Evolutionary conservation across 306 rosid species (phyloP).

Genomic region (Hippophae tibetana): DNA sequence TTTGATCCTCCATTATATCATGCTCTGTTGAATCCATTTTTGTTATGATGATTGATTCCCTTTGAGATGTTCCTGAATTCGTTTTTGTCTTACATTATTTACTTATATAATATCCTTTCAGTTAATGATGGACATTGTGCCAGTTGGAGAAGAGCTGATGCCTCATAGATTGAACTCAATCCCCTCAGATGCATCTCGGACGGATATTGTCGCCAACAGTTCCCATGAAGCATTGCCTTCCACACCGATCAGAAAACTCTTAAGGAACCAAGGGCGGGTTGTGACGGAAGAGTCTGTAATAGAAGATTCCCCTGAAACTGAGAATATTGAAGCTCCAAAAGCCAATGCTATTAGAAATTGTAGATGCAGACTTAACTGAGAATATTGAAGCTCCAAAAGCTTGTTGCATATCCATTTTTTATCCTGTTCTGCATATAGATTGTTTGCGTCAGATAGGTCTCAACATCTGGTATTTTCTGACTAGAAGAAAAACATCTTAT

Average conservation of each 20-base stretch:
- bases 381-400: conserved; percentile 25
- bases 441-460: neutral
- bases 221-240: conserved; percentile 25
- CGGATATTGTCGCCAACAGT: conserved; percentile 9
- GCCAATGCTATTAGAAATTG: conserved; percentile 32
- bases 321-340: conserved; percentile 19
- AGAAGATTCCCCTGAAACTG: conserved; percentile 45
- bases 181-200: conserved; percentile 12
- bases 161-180: conserved; percentile 32
- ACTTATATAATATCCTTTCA: conserved; percentile 14
- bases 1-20: neutral
- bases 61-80: neutral
- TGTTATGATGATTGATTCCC: neutral
- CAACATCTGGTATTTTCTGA: neutral
- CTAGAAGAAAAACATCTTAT: too few relatives aligned
- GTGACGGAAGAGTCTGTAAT: conserved; percentile 42
- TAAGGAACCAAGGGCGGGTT: conserved; percentile 49
- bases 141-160: conserved; percentile 68
- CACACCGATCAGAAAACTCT: conserved; percentile 56
- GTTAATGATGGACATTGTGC: conserved; percentile 51
- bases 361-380: conserved; percentile 32
- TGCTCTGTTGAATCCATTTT: neutral
- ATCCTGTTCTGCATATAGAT: neutral
- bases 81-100: neutral
- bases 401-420: neutral